Evolutionary conservation across 2,329 filamentous ascomycete genomes (phyloP).

Genomic region (Chalara sp.): DNA sequence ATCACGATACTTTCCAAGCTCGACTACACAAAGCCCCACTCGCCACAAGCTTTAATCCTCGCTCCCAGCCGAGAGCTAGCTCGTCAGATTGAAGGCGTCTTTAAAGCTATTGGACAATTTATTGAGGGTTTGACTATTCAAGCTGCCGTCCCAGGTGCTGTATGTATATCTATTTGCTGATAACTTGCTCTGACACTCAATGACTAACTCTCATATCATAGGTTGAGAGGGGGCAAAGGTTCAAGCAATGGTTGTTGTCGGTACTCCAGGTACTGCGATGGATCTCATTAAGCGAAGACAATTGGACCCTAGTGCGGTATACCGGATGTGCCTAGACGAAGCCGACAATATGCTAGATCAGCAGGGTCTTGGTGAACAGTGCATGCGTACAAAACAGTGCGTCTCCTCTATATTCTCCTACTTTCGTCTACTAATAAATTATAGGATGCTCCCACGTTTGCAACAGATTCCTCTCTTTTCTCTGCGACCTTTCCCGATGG

Average conservation of each 20-base stretch:
- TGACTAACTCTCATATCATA: too few relatives aligned
- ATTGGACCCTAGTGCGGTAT: slow-evolving; percentile 65
- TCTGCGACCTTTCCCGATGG: slow-evolving; percentile 92
- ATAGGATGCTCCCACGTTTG: slow-evolving; percentile 62
- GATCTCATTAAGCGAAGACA: slow-evolving; percentile 75
- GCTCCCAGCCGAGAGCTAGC: slow-evolving; percentile 93
- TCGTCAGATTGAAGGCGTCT: slow-evolving; percentile 84
- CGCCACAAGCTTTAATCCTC: slow-evolving; percentile 81
- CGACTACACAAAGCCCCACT: slow-evolving; percentile 60
- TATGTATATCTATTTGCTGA: slow-evolving; percentile 23
- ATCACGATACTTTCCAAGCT: slow-evolving; percentile 85
- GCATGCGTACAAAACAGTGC: slow-evolving; percentile 79
- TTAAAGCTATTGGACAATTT: slow-evolving; percentile 78
- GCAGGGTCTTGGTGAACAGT: slow-evolving; percentile 92
- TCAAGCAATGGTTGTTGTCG: slow-evolving; percentile 75
- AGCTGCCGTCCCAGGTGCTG: slow-evolving; percentile 74
- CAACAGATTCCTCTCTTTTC: slow-evolving; percentile 89
- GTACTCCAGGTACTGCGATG: slow-evolving; percentile 88
- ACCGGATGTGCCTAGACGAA: slow-evolving; percentile 87
- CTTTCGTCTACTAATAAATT: slow-evolving; percentile 7
- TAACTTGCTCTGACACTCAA: too few relatives aligned
- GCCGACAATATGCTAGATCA: slow-evolving; percentile 98
- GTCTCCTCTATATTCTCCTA: slow-evolving; percentile 25
- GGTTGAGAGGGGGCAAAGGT: slow-evolving; percentile 56
- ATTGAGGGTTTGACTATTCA: slow-evolving; percentile 68